A percentile compares a stretch with the other conserved stretches of the same genome.
These are phyloP conservation scores for Conticribra weissflogii DNA, from an alignment of 108 stramenopile genomes.

Conservation along the genomic window DNA sequence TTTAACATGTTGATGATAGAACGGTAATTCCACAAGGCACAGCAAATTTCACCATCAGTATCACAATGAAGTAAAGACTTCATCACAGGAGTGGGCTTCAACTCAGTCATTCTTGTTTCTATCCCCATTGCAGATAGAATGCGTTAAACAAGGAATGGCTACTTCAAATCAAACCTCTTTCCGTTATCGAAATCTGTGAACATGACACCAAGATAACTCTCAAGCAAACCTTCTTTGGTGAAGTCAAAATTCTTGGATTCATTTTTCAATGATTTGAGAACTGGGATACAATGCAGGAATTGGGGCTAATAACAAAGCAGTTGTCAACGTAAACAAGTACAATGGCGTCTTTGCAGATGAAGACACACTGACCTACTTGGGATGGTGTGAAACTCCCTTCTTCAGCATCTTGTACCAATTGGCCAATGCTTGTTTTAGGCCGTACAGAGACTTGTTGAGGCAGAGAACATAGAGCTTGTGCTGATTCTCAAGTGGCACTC, in stretches of 20 bases:
- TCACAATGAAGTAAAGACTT: no score
- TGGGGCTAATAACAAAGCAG: slow-evolving; percentile 2
- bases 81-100: no score
- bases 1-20: no score
- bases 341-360: slow-evolving; percentile 1
- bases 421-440: slow-evolving; percentile 31
- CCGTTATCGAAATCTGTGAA: no score
- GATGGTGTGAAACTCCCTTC: slow-evolving; percentile 6
- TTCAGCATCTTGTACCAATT: slow-evolving; percentile 17
- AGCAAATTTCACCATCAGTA: no score
- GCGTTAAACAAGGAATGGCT: no score
- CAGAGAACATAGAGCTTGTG: background rate
- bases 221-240: slow-evolving; percentile 31
- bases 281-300: background rate
- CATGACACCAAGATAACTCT: slow-evolving; percentile 55
- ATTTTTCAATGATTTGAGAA: background rate
- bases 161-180: no score
- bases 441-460: slow-evolving; percentile 19
- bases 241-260: slow-evolving; percentile 18
- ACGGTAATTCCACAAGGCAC: no score
- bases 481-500: background rate
- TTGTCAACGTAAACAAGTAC: no score
- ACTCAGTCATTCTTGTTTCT: no score
- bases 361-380: slow-evolving; percentile 18
- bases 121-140: no score